Evolutionary conservation across 768 basidiomycete genomes (phyloP), one percentile per base, ranked within the genome.

Genomic region (Daedaleopsis sinensis): DNA sequence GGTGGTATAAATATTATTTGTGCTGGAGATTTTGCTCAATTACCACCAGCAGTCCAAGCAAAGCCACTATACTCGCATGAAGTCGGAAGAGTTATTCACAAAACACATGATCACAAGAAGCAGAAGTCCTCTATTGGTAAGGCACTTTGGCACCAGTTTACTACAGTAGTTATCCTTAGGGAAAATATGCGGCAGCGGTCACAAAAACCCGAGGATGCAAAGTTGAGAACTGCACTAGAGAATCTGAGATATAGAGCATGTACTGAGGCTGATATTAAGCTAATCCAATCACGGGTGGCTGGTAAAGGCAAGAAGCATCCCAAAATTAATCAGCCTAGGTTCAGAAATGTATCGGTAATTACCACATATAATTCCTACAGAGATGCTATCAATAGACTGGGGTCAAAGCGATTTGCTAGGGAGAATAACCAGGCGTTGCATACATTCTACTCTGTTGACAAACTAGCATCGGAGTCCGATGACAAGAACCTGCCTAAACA

Each of bases 1-100:
- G 77, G 76, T 35, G 76, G 77, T 0, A 67, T 77, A 21, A 77
- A 77, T 57, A 72, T 81, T 43, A 75, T 80, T 23, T 72, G 79
- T 62, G 76, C 79, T 19, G 78, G 79, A n/a, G 80, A 81, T 54
- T 80, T 80, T 74, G 78, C 27, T 3, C 27, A 32, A 32, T 32
- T 3, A 32, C 4, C 27, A 3, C 27, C 27, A 3, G 27, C 27
- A 3, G 27, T 32, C 7, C 27, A 32, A 7, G 27, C 27, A 3
- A 32, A 32, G 27, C 27, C 27, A 32, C 7, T 32, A 7, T 32
- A 32, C 27, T 32, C 27, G 4, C 27, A 32, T 32, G 27, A 32
- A 7, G 27, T 32, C 3, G 27, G 27, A 7, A 32, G 27, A 32
- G 27, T 32, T 32, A 32, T 32, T 32, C 27, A 32, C 27, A 32